phyloP scores from a whole-genome alignment of 169 alveolate genomes.

The Plasmodium yoelii region DNA sequence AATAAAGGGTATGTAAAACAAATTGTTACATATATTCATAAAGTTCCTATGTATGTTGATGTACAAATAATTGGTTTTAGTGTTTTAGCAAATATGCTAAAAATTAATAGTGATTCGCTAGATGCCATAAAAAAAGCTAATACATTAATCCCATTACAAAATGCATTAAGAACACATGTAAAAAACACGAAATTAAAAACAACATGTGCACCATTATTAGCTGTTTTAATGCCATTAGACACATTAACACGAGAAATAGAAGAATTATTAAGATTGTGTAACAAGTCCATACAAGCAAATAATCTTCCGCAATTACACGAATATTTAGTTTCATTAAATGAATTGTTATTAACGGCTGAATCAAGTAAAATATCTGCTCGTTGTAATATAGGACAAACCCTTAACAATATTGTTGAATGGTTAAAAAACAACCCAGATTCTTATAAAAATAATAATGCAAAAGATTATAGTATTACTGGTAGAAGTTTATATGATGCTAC shows the following conservation, averaged over 20 bases:
- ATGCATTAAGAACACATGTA: constrained; percentile 90
- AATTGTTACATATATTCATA: constrained; percentile 85
- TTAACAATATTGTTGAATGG: constrained; percentile 76
- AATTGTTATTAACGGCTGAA: constrained; percentile 81
- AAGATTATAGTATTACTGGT: constrained; percentile 78
- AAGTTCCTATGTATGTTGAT: constrained; percentile 90
- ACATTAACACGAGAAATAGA: constrained; percentile 88
- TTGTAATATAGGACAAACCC: constrained; percentile 72
- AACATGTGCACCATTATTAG: constrained; percentile 89
- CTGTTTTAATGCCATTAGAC: constrained; percentile 92
- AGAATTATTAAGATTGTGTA: constrained; percentile 86
- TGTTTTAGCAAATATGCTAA: constrained; percentile 83
- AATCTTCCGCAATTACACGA: constrained; percentile 80
- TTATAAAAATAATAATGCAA: constrained; percentile 32
- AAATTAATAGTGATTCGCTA: constrained; percentile 78
- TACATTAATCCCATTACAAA: constrained; percentile 80
- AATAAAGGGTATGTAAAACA: constrained; percentile 84
- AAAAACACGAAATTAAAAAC: constrained; percentile 87
- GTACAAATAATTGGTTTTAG: constrained; percentile 89
- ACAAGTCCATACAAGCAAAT: constrained; percentile 79
- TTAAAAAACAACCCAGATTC: constrained; percentile 49
- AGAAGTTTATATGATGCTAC: constrained; percentile 80
- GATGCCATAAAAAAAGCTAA: constrained; percentile 79
- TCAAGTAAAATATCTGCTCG: constrained; percentile 84
- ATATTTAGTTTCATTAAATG: constrained; percentile 80